Evolutionary conservation across 306 rosid genomes (phyloP), one percentile per base, ranked within the genome.

Genomic region (Cucumis cinereus): DNA sequence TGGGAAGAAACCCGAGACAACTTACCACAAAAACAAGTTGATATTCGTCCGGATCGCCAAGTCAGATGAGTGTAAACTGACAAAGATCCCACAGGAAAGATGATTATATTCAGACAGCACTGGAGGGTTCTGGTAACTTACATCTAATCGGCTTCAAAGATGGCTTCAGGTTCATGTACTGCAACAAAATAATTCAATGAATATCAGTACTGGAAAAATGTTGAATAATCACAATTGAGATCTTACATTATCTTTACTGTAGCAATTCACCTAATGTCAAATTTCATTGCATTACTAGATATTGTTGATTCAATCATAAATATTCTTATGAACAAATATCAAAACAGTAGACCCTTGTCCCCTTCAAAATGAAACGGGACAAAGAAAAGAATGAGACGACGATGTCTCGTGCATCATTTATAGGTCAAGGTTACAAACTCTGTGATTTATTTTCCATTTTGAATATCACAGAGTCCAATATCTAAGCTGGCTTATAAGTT

Each of bases 41-140:
- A 70, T 23, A 68, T 47, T 38, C n/a, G 50, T 38, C 20, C 9
- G 28, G 72, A 66, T 66, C 30, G 15, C 26, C 14, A 20, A 63
- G 28, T 66, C 72, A 47, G 56, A 70, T 28, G 33, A 20, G 12
- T 36, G 19, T n/a, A 66, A 36, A 38, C 70, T 60, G 40, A 36
- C 70, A 35, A 62, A 33, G 73, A 41, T 38, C 50, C 73, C 52
- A 66, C 43, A 38, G 4, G 47, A n/a, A 41, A 50, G 88, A 72
- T 22, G 82, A 74, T 69, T 79, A 77, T 96, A 88, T 77, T 89
- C 96, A 53, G 90, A 81, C 81, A 83, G 75, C 86, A 73, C 84
- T 79, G 90, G 85, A 76, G 86, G 83, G 28, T 88, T 87, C 90
- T 79, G 90, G 96, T 85, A 82, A 96, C 82, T 86, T 59, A 64